phyloP scores from a whole-genome alignment of 2,329 filamentous ascomycete genomes.

The Aspergillus sp. region DNA sequence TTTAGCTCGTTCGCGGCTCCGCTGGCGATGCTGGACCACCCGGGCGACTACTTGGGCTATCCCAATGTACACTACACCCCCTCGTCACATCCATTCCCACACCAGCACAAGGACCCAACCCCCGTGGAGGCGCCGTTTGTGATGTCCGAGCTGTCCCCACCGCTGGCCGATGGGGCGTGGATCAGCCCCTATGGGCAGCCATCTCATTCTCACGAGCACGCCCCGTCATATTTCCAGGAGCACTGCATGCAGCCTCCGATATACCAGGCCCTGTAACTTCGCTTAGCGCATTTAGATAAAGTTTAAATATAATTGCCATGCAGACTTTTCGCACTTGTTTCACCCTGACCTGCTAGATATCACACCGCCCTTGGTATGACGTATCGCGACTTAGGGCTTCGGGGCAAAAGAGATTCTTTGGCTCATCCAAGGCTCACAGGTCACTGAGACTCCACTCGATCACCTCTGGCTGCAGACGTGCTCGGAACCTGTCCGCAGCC shows the following conservation, averaged over 20 bases:
- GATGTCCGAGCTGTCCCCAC: not conserved
- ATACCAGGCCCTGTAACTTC: not conserved
- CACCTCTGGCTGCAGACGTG: no score
- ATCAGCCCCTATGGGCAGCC: not conserved
- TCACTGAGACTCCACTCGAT: no score
- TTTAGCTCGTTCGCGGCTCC: not conserved
- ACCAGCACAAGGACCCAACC: not conserved
- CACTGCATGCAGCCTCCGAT: not conserved
- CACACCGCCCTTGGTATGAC: not conserved
- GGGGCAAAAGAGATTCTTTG: not conserved
- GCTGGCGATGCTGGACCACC: not conserved
- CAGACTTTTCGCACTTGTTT: not conserved
- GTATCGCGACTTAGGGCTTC: not conserved
- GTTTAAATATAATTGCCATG: not conserved
- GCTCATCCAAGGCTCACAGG: not conserved
- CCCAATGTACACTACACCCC: not conserved
- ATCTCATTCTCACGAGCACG: not conserved
- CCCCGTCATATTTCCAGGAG: not conserved
- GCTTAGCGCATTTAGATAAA: not conserved
- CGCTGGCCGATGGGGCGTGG: not conserved
- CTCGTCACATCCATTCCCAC: not conserved
- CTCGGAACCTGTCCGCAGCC: no score
- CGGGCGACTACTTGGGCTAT: not conserved
- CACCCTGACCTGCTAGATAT: not conserved
- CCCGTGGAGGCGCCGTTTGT: not conserved